Percentiles rank a stretch among this genome's conserved stretches.
These are phyloP conservation scores for Clavispora asparagi DNA, from an alignment of 805 yeast genomes.

Conservation along the genomic window DNA sequence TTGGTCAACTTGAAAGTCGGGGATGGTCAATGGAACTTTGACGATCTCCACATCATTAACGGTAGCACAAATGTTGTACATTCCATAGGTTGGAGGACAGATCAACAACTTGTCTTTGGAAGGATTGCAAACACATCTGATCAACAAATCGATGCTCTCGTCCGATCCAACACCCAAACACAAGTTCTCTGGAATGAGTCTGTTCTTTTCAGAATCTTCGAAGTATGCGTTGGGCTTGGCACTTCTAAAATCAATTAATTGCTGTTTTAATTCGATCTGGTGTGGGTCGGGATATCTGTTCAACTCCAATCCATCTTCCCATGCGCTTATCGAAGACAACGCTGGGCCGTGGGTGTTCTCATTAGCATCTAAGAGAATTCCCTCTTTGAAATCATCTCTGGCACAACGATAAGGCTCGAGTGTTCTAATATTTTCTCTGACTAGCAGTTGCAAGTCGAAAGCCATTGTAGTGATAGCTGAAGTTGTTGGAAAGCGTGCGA, in stretches of 20 bases:
- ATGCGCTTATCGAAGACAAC: slow-evolving; percentile 36
- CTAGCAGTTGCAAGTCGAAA: slow-evolving; percentile 52
- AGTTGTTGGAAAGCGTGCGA: neutral
- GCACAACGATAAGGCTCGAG: slow-evolving; percentile 96
- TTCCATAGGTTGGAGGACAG: slow-evolving; percentile 96
- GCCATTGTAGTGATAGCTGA: slow-evolving; percentile 11
- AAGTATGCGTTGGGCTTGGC: slow-evolving; percentile 29
- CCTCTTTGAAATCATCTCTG: slow-evolving; percentile 87
- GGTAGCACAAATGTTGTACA: slow-evolving; percentile 88
- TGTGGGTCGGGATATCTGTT: slow-evolving; percentile 98
- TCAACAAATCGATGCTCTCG: slow-evolving; percentile 85
- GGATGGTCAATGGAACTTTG: slow-evolving; percentile 56
- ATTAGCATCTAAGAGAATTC: slow-evolving; percentile 88
- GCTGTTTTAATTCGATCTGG: slow-evolving; percentile 69
- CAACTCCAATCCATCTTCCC: slow-evolving; percentile 52
- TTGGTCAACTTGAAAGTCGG: slow-evolving; percentile 54
- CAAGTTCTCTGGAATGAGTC: slow-evolving; percentile 58
- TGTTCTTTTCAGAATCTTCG: slow-evolving; percentile 5
- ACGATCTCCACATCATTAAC: slow-evolving; percentile 83
- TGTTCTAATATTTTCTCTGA: slow-evolving; percentile 78
- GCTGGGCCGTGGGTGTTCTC: slow-evolving; percentile 95
- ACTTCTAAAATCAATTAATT: slow-evolving; percentile 70
- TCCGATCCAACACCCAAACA: slow-evolving; percentile 97
- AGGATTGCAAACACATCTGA: slow-evolving; percentile 81
- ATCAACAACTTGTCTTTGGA: slow-evolving; percentile 74